These are phyloP conservation scores for Plasmopara viticola DNA, from an alignment of 352 stramenopile species.

Conservation along the genomic window DNA sequence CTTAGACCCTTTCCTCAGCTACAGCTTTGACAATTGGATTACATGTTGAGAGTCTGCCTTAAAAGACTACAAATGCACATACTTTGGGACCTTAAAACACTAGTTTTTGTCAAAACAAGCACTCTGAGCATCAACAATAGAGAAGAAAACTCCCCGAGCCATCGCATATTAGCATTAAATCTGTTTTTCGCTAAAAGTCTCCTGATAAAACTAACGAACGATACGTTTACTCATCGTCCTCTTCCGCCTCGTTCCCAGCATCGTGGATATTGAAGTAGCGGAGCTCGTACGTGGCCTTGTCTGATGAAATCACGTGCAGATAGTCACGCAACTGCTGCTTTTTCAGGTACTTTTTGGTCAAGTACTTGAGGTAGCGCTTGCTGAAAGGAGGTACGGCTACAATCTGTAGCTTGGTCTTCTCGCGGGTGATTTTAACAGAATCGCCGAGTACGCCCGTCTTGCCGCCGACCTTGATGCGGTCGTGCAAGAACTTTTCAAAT, in stretches of 20 bases:
- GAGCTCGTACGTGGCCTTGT: slow-evolving; percentile 99
- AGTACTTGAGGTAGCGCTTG: slow-evolving; percentile 99
- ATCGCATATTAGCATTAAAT: slow-evolving; percentile 30
- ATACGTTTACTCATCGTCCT: slow-evolving; percentile 81
- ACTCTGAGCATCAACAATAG: too few relatives aligned
- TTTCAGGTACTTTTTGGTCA: slow-evolving; percentile 99
- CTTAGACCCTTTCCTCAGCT: slow-evolving; percentile 1
- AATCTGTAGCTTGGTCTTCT: slow-evolving; percentile 96
- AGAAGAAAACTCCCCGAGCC: slow-evolving; percentile 13
- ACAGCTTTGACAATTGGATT: slow-evolving; percentile 13
- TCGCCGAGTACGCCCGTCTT: slow-evolving; percentile 96
- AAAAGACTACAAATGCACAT: slow-evolving; percentile 18
- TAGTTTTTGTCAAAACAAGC: not conserved
- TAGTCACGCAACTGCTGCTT: slow-evolving; percentile 99
- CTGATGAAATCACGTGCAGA: slow-evolving; percentile 97
- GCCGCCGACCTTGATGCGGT: slow-evolving; percentile 98
- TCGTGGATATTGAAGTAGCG: slow-evolving; percentile 98
- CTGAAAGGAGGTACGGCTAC: slow-evolving; percentile 93
- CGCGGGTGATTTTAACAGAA: slow-evolving; percentile 92
- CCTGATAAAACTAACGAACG: slow-evolving; percentile 12
- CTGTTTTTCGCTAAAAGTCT: not conserved
- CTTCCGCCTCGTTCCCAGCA: slow-evolving; percentile 85
- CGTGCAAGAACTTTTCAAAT: slow-evolving; percentile 99
- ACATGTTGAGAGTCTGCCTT: slow-evolving; percentile 22
- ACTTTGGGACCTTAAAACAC: slow-evolving; percentile 2